Evolutionary conservation across 805 yeast genomes (phyloP).

Genomic region (Saccharomycopsis fodiens): DNA sequence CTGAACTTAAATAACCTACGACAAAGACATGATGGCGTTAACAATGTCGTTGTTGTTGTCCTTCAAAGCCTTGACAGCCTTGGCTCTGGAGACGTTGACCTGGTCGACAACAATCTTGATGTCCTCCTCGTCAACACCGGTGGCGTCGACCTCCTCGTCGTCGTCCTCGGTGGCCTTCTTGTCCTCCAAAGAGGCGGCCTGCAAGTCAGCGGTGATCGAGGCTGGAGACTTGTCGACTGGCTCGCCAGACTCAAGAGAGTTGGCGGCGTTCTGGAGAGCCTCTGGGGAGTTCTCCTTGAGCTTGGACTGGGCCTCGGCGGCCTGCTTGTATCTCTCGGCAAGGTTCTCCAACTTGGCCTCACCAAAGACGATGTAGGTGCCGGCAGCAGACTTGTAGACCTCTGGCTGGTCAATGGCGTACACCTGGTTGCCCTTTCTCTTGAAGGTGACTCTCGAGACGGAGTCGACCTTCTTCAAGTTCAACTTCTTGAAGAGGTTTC

Average conservation of each 20-base stretch:
- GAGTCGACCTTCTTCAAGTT: slow-evolving; percentile 88
- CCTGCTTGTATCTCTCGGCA: slow-evolving; percentile 78
- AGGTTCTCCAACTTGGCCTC: slow-evolving; percentile 96
- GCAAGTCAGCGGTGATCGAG: slow-evolving; percentile 75
- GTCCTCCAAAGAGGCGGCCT: slow-evolving; percentile 49
- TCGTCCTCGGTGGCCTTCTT: slow-evolving; percentile 38
- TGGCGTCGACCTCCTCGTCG: slow-evolving; percentile 72
- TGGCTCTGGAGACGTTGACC: slow-evolving; percentile 79
- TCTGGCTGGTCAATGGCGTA: slow-evolving; percentile 91
- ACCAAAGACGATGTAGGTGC: slow-evolving; percentile 95
- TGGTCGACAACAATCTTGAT: slow-evolving; percentile 85
- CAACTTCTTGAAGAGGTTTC: slow-evolving; percentile 79
- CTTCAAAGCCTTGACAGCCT: slow-evolving; percentile 87
- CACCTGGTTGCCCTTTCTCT: slow-evolving; percentile 84
- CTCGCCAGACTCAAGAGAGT: slow-evolving; percentile 40
- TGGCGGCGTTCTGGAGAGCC: slow-evolving; percentile 37
- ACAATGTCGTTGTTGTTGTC: slow-evolving; percentile 91
- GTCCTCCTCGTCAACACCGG: slow-evolving; percentile 78
- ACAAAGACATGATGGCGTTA: slow-evolving; percentile 86
- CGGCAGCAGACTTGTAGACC: slow-evolving; percentile 87
- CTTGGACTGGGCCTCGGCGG: slow-evolving; percentile 70
- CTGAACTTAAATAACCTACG: slow-evolving; percentile 20
- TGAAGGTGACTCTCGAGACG: slow-evolving; percentile 91
- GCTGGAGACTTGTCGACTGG: slow-evolving; percentile 36
- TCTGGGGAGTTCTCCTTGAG: slow-evolving; percentile 43